These are phyloP conservation scores for Saprolegnia diclina DNA, from an alignment of 352 stramenopile genomes.

Conservation along the genomic window DNA sequence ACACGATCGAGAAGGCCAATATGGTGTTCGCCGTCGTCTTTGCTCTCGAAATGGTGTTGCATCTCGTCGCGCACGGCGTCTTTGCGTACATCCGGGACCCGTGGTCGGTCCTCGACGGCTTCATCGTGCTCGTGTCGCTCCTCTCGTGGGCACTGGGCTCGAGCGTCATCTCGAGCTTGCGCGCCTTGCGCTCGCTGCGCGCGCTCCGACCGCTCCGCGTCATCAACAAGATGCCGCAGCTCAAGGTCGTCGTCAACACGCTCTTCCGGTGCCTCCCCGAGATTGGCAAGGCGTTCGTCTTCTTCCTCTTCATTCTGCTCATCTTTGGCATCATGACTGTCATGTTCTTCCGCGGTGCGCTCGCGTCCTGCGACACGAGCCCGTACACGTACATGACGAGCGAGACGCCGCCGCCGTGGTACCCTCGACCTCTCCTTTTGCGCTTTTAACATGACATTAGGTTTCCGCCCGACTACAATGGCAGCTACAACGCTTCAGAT, in stretches of 20 bases:
- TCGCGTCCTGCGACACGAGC: constrained; percentile 38
- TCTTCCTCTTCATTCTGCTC: constrained; percentile 59
- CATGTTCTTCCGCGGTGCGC: constrained; percentile 60
- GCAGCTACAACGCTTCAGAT: constrained; percentile 16
- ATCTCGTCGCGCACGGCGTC: constrained; percentile 75
- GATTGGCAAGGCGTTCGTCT: constrained; percentile 42
- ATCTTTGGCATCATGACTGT: constrained; percentile 76
- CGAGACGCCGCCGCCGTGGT: constrained; percentile 6
- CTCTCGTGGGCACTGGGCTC: constrained; percentile 26
- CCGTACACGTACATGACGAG: constrained; percentile 25
- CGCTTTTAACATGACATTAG: no score
- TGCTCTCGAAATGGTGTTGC: constrained; percentile 80
- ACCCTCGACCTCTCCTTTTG: not conserved
- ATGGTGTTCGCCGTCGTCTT: constrained; percentile 79
- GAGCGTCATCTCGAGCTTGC: constrained; percentile 31
- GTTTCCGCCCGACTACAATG: constrained; percentile 25
- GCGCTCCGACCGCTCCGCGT: constrained; percentile 68
- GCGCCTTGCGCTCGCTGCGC: constrained; percentile 54
- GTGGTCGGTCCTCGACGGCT: constrained; percentile 88
- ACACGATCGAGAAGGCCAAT: constrained; percentile 58
- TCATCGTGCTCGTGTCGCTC: constrained; percentile 84
- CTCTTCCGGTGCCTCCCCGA: constrained; percentile 75
- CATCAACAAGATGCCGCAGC: constrained; percentile 60
- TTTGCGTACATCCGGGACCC: constrained; percentile 69
- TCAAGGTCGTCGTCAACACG: constrained; percentile 86